Percentiles rank a stretch among this genome's conserved stretches.
phyloP scores from a whole-genome alignment of 2,329 filamentous ascomycete species.

The Hypoxylon sp. region DNA sequence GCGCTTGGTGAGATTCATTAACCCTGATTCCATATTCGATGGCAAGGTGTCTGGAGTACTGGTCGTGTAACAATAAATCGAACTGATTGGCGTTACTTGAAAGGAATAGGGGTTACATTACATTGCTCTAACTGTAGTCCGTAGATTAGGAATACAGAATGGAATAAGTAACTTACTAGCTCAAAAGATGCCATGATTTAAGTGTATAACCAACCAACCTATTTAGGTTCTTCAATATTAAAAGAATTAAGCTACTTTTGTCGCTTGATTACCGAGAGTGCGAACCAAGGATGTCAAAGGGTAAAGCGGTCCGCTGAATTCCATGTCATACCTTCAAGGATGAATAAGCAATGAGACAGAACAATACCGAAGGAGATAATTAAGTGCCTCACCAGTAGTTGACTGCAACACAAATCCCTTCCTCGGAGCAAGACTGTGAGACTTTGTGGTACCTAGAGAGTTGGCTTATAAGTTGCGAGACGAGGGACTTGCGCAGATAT shows the following conservation, averaged over 20 bases:
- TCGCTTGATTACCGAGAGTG: conserved; percentile 49
- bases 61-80: conserved; percentile 4
- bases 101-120: conserved; percentile 14
- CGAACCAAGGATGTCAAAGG: conserved; percentile 71
- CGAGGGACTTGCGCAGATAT: conserved; percentile 46
- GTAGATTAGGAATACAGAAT: conserved; percentile 30
- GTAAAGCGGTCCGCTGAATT: conserved; percentile 79
- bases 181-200: not conserved
- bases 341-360: conserved; percentile 3
- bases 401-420: conserved; percentile 82
- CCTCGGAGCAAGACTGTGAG: conserved; percentile 75
- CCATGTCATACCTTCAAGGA: conserved; percentile 80
- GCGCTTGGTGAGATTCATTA: not conserved
- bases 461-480: conserved; percentile 46
- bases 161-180: conserved; percentile 13
- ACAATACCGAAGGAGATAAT: not conserved
- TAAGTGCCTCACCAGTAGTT: conserved; percentile 78
- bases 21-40: not conserved
- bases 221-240: not conserved
- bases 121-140: conserved; percentile 5
- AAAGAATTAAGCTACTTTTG: not conserved
- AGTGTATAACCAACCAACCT: not conserved
- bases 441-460: conserved; percentile 80
- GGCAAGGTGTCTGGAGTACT: conserved; percentile 45
- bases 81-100: not conserved